Base-by-base conservation (phyloP, 2,329 filamentous ascomycete species). In the Myriosclerotinia scirpicola region DNA sequence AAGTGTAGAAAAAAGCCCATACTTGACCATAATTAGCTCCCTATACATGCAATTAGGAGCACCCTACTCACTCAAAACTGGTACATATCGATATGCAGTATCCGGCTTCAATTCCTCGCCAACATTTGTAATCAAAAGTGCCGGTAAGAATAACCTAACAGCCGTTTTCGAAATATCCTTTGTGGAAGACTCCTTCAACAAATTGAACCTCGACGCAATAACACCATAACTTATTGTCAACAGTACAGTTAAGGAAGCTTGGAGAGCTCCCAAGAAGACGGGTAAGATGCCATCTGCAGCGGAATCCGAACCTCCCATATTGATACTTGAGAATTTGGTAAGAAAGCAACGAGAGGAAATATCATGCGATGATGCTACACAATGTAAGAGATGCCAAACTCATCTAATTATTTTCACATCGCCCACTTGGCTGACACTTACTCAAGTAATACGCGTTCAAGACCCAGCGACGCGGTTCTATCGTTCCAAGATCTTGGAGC, bases 181-280 rank as follows among this genome's bases (percentile, higher is more conserved):
- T 38, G 79, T 75, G 52, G 72, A 77, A 12, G 67, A 61, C 30
- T 74, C 69, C 48, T 77, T 75, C 11, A 83, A 75, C 2, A 83
- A 72, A 6, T 76, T 73, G 30, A 79, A 74, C 38, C 76, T 73
- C 0, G 79, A 79, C 0, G 81, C 79, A 6, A 81, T 50, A 22
- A 75, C 78, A 34, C 81, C 81, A 66, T 81, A 81, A 20, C 69
- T 76, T 34, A 83, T 80, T 26, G 81, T 80, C 6, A 83, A 76
- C 2, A 83, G 75, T 2, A 83, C 81, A 0, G 81, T 82, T 26
- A 83, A 71, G 60, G 77, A 79, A 34, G 81, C 81, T 73, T 83
- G 81, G 30, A 83, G 74, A 36, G 80, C 81, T 0, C 77, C 80
- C 1, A 81, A 68, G 66, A 82, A 80, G 26, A 80, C 81, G 66